These are phyloP conservation scores for Bonia amplexicaulis DNA, from an alignment of 176 grass and related monocot genomes.

Conservation along the genomic window DNA sequence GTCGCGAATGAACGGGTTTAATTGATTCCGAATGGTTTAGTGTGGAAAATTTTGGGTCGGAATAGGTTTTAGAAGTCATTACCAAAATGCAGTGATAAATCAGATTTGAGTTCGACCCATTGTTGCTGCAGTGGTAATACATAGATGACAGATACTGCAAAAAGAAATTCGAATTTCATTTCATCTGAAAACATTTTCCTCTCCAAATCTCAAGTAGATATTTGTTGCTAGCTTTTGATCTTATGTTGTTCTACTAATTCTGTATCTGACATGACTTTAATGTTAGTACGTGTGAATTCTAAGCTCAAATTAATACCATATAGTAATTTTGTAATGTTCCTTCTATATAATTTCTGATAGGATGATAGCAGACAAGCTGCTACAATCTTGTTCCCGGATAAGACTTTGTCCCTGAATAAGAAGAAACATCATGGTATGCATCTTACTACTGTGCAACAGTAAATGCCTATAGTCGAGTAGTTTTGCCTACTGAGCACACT, in stretches of 20 bases:
- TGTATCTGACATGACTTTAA: not conserved
- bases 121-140: slow-evolving; percentile 3
- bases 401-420: slow-evolving; percentile 48
- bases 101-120: not conserved
- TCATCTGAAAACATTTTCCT: not conserved
- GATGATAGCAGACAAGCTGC: slow-evolving; percentile 92
- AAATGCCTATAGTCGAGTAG: not conserved
- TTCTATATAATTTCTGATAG: slow-evolving; percentile 34
- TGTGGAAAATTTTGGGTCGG: not conserved
- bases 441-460: not conserved
- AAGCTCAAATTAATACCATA: not conserved
- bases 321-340: not conserved
- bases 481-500: not conserved
- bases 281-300: not conserved
- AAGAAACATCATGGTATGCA: slow-evolving; percentile 94
- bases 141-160: not conserved
- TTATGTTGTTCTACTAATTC: slow-evolving; percentile 6
- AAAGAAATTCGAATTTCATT: not conserved
- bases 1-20: not conserved
- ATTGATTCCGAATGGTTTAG: not conserved
- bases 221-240: not conserved
- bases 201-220: not conserved
- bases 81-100: not conserved
- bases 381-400: slow-evolving; percentile 68
- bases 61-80: not conserved